Conservation (phyloP, 2,329 filamentous ascomycete species). For the Fusarium neocosmosporiellum region DNA sequence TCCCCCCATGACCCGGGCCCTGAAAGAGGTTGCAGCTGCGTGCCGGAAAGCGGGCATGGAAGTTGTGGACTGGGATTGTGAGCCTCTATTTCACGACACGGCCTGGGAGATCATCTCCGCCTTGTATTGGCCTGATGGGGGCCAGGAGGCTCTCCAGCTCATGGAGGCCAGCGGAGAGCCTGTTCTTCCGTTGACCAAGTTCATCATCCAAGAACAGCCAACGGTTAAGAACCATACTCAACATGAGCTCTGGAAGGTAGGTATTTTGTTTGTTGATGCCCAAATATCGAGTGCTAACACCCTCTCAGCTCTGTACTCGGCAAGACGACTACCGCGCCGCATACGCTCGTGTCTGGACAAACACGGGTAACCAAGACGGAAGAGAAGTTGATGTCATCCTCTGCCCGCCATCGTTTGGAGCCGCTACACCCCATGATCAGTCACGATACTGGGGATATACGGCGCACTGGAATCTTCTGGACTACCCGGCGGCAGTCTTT, state of each 20-base stretch:
- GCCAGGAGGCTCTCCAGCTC: conserved; percentile 60
- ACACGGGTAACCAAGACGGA: neutral
- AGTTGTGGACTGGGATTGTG: conserved; percentile 63
- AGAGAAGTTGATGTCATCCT: conserved; percentile 9
- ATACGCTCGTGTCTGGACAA: neutral
- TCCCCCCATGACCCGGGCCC: conserved; percentile 67
- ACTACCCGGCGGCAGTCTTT: conserved; percentile 70
- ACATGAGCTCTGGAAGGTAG: conserved; percentile 53
- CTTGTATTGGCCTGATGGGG: conserved; percentile 71
- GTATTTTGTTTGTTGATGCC: neutral
- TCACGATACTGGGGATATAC: conserved; percentile 71
- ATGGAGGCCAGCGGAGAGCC: conserved; percentile 68
- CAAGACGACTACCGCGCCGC: neutral
- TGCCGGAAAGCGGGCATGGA: conserved; percentile 63
- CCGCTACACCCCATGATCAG: conserved; percentile 1
- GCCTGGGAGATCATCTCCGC: conserved; percentile 57
- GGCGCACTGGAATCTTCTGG: conserved; percentile 72
- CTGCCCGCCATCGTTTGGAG: conserved; percentile 6
- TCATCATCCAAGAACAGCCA: conserved; percentile 66
- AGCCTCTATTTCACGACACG: conserved; percentile 62
- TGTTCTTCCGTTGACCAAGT: conserved; percentile 66
- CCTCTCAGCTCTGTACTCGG: neutral
- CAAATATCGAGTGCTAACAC: rapidly evolving
- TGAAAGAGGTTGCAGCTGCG: conserved; percentile 63
- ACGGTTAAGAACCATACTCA: conserved; percentile 55